Conservation (phyloP, 2,329 filamentous ascomycete genomes). For the Amesomyces nigricolor region DNA sequence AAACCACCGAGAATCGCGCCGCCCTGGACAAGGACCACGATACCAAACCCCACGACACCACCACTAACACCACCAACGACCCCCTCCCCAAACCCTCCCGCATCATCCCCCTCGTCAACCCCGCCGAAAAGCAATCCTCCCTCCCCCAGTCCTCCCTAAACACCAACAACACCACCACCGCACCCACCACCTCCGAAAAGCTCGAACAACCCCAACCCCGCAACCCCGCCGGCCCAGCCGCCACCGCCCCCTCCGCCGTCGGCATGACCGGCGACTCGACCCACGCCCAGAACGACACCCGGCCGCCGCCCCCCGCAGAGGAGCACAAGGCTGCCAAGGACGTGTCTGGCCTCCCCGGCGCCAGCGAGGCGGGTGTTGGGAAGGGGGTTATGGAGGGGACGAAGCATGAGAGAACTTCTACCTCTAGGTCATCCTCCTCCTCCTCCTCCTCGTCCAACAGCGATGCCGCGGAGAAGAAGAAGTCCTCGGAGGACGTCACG, state of each 20-base stretch:
- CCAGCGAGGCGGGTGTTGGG: too few relatives aligned
- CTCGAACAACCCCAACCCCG: slow-evolving; percentile 9
- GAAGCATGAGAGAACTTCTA: background rate
- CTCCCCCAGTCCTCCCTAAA: background rate
- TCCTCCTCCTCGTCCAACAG: slow-evolving; percentile 29
- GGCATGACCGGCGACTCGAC: slow-evolving; percentile 23
- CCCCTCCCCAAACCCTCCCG: background rate
- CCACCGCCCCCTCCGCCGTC: slow-evolving; percentile 11
- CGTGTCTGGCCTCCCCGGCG: background rate
- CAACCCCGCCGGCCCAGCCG: slow-evolving; percentile 12
- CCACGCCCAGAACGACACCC: slow-evolving; percentile 37
- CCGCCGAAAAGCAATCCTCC: background rate
- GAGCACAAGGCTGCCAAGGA: background rate
- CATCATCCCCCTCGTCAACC: background rate
- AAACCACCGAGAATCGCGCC: background rate
- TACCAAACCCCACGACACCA: background rate
- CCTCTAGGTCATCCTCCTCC: slow-evolving; percentile 1
- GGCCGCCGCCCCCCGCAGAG: slow-evolving; percentile 27
- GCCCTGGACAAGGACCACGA: background rate
- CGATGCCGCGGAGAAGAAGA: background rate
- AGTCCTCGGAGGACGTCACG: slow-evolving; percentile 31
- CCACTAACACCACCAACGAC: background rate
- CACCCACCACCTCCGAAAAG: background rate
- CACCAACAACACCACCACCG: background rate
- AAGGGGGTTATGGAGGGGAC: background rate